These are phyloP conservation scores for Rubia tinctorum DNA, from an alignment of 305 asterid species.

Conservation along the genomic window DNA sequence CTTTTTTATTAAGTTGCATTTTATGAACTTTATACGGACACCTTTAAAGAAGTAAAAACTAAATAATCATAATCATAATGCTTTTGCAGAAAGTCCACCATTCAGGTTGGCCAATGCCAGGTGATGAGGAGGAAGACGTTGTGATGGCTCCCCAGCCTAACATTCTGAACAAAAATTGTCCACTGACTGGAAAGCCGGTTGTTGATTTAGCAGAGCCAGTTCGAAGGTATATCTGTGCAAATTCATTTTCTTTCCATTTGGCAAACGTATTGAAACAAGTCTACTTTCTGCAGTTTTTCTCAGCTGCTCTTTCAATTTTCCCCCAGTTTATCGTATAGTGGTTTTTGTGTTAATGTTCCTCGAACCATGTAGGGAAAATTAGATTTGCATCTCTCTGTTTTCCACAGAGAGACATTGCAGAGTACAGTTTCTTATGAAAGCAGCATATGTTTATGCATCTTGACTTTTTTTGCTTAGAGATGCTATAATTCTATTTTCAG, in stretches of 20 bases:
- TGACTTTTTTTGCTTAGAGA: not conserved
- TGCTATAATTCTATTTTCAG: not conserved
- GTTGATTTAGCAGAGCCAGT: conserved; percentile 72
- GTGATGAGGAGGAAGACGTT: conserved; percentile 96
- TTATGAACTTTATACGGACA: not conserved
- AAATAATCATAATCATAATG: not conserved
- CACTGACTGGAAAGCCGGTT: conserved; percentile 78
- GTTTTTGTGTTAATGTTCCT: not conserved
- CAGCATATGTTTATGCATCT: not conserved
- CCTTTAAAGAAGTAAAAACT: not conserved
- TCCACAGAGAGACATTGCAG: not conserved
- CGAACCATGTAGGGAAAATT: not conserved
- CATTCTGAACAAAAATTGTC: conserved; percentile 68
- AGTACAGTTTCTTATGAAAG: not conserved
- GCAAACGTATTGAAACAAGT: not conserved
- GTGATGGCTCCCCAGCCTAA: conserved; percentile 72
- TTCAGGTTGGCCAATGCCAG: conserved; percentile 86
- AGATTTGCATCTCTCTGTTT: not conserved
- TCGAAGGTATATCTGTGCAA: conserved; percentile 51
- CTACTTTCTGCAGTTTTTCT: not conserved
- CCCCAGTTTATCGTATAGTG: not conserved
- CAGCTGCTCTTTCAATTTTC: not conserved
- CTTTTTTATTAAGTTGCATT: not conserved
- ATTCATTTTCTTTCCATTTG: not conserved
- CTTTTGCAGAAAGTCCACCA: conserved; percentile 86